Evolutionary conservation across 1,139 yeast species (phyloP).

Genomic region (Saccharomyces pastorianus): DNA sequence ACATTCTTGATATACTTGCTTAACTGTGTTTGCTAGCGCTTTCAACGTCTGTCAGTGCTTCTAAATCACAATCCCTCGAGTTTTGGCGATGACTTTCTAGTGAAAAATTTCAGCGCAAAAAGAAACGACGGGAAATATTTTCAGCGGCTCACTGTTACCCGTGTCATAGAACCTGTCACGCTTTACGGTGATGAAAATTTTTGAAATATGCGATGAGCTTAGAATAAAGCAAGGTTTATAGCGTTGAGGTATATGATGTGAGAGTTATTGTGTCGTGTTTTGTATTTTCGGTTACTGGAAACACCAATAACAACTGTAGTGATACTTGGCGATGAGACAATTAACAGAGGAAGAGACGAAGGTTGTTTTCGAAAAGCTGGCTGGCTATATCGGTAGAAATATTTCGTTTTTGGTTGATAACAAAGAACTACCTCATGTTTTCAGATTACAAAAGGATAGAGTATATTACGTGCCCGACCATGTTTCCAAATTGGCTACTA

Average conservation of each 20-base stretch:
- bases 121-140: not conserved
- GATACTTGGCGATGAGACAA: slow-evolving; percentile 60
- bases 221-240: slow-evolving; percentile 2
- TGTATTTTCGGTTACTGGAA: not conserved
- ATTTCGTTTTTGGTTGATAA: slow-evolving; percentile 82
- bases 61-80: not conserved
- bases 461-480: slow-evolving; percentile 85
- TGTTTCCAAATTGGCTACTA: slow-evolving; percentile 80
- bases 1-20: slow-evolving; percentile 7
- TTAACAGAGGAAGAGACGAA: slow-evolving; percentile 95
- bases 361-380: slow-evolving; percentile 90
- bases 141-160: slow-evolving; percentile 1
- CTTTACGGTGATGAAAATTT: not conserved
- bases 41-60: too few species aligned
- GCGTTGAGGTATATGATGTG: not conserved
- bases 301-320: not conserved
- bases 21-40: not conserved
- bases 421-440: slow-evolving; percentile 85
- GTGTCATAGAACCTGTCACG: not conserved
- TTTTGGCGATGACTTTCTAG: not conserved
- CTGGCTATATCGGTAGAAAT: slow-evolving; percentile 92
- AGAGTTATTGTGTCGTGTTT: not conserved
- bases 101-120: not conserved
- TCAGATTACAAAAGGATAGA: slow-evolving; percentile 90
- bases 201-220: slow-evolving; percentile 13